Evolutionary conservation across 2,329 filamentous ascomycete species (phyloP).

Genomic region (Penicillium sp.): DNA sequence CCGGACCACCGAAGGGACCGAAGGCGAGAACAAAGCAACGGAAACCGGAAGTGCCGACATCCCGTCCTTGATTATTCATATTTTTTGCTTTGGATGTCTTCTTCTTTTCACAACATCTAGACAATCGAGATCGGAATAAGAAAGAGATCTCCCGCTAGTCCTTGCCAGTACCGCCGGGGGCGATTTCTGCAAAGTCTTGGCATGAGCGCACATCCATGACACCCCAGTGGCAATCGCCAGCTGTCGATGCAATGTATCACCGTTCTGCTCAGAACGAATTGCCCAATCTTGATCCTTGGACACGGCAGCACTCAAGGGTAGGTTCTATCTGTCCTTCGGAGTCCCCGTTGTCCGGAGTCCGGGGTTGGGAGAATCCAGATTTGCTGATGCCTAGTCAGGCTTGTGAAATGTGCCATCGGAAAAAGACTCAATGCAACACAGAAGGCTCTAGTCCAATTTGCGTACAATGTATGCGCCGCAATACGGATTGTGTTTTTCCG

Average conservation of each 20-base stretch:
- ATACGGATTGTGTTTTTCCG: slow-evolving; percentile 89
- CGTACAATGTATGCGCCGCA: slow-evolving; percentile 90
- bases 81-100: neutral
- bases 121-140: neutral
- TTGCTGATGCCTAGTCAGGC: slow-evolving; percentile 53
- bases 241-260: slow-evolving; percentile 7
- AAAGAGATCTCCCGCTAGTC: slow-evolving; percentile 4
- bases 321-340: neutral
- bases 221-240: slow-evolving; percentile 13
- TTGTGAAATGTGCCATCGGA: slow-evolving; percentile 88
- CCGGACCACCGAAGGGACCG: slow-evolving; percentile 3
- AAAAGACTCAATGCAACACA: slow-evolving; percentile 87
- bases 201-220: slow-evolving; percentile 16
- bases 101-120: neutral
- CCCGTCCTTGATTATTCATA: slow-evolving; percentile 6
- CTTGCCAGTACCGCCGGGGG: slow-evolving; percentile 1
- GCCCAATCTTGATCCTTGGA: slow-evolving; percentile 2
- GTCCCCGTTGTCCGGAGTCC: neutral
- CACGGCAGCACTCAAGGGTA: neutral
- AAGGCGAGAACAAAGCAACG: neutral
- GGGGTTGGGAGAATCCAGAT: neutral
- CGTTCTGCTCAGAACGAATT: neutral
- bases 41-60: slow-evolving; percentile 13
- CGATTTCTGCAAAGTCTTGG: slow-evolving; percentile 17
- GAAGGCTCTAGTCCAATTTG: slow-evolving; percentile 71